Conservation (phyloP, 2,329 filamentous ascomycete species). For the Bipolaris sorokiniana region DNA sequence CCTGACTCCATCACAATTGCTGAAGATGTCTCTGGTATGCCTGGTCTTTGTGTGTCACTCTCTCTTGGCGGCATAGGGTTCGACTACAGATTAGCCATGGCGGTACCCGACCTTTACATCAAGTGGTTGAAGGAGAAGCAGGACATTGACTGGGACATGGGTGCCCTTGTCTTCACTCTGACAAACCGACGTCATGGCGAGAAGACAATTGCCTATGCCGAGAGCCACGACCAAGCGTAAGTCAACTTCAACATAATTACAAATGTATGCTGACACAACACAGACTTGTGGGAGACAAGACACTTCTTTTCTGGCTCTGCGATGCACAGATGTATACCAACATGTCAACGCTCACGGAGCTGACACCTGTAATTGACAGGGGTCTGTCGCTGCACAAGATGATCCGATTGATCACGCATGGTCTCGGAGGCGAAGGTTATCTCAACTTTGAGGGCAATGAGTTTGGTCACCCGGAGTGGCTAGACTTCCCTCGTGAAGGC, state of each 20-base stretch:
- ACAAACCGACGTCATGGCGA: slow-evolving; percentile 94
- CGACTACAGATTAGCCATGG: slow-evolving; percentile 97
- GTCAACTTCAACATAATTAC: slow-evolving; percentile 46
- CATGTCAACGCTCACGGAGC: slow-evolving; percentile 85
- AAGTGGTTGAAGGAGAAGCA: slow-evolving; percentile 94
- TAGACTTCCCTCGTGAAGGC: slow-evolving; percentile 94
- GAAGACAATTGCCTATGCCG: slow-evolving; percentile 97
- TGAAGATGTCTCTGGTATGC: slow-evolving; percentile 98
- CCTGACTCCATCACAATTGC: slow-evolving; percentile 89
- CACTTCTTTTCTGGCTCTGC: slow-evolving; percentile 96
- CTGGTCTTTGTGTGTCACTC: slow-evolving; percentile 86
- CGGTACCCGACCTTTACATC: slow-evolving; percentile 98
- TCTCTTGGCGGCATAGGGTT: slow-evolving; percentile 91
- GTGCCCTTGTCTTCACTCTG: slow-evolving; percentile 80
- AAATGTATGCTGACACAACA: slow-evolving; percentile 21
- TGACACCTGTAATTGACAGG: slow-evolving; percentile 87
- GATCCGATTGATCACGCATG: slow-evolving; percentile 92
- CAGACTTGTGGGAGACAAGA: slow-evolving; percentile 94
- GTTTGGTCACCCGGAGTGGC: slow-evolving; percentile 98
- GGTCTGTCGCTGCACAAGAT: slow-evolving; percentile 96
- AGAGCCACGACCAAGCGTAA: slow-evolving; percentile 97
- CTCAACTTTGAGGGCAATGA: slow-evolving; percentile 99
- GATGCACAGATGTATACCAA: slow-evolving; percentile 97
- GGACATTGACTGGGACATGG: slow-evolving; percentile 91
- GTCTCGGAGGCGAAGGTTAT: slow-evolving; percentile 91